A percentile compares a stretch with the other conserved stretches of the same genome.
Conservation (phyloP, 2,329 filamentous ascomycete species). For the Rutstroemia sp. region DNA sequence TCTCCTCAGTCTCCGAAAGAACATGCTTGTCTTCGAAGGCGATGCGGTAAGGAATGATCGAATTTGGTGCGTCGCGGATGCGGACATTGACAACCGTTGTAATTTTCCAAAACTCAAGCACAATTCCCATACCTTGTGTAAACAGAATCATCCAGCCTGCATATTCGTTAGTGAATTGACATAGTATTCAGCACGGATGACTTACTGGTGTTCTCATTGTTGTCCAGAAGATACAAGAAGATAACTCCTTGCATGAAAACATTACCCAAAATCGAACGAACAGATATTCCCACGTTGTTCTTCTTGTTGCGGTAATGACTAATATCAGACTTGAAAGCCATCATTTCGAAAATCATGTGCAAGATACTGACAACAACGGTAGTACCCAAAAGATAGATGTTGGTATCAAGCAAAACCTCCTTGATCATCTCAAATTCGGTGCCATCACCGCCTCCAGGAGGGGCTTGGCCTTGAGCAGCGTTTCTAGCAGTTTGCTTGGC, state of each 20-base stretch:
- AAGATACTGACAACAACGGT: slow-evolving; percentile 79
- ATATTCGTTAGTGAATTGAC: slow-evolving; percentile 28
- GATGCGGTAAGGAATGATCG: slow-evolving; percentile 70
- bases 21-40: slow-evolving; percentile 95
- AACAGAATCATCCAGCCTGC: slow-evolving; percentile 87
- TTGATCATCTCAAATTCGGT: slow-evolving; percentile 97
- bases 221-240: slow-evolving; percentile 94
- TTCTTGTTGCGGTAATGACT: slow-evolving; percentile 99
- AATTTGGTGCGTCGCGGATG: slow-evolving; percentile 61
- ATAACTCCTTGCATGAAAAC: slow-evolving; percentile 97
- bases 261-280: slow-evolving; percentile 92
- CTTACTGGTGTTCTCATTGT: slow-evolving; percentile 80
- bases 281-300: slow-evolving; percentile 93
- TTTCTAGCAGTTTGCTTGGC: slow-evolving; percentile 76
- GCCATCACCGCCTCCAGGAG: slow-evolving; percentile 74
- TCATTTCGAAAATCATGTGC: slow-evolving; percentile 90
- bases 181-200: not conserved
- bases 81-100: slow-evolving; percentile 91
- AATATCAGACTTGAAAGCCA: slow-evolving; percentile 97
- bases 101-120: slow-evolving; percentile 85
- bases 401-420: slow-evolving; percentile 88
- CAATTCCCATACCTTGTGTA: slow-evolving; percentile 62
- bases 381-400: slow-evolving; percentile 79
- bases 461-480: slow-evolving; percentile 50
- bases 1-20: slow-evolving; percentile 88